phyloP scores from a whole-genome alignment of 1,139 yeast species.

The Saccharomyces hybrid region DNA sequence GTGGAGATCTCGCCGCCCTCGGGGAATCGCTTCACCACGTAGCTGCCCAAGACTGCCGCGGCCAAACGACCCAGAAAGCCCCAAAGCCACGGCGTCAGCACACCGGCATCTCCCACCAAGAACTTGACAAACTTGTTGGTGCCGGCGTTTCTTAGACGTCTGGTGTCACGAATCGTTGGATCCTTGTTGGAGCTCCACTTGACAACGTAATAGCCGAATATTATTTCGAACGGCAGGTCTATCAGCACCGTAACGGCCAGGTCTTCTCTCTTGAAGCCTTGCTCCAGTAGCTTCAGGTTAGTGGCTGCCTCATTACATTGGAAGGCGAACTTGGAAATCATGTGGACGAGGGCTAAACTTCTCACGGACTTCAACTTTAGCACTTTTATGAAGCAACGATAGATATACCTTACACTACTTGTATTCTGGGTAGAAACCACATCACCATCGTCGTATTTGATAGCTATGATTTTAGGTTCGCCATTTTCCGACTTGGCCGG shows the following conservation, averaged over 20 bases:
- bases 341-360: slow-evolving; percentile 62
- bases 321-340: slow-evolving; percentile 82
- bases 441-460: slow-evolving; percentile 19
- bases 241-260: slow-evolving; percentile 85
- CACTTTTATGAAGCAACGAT: slow-evolving; percentile 68
- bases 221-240: slow-evolving; percentile 91
- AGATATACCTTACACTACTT: slow-evolving; percentile 42
- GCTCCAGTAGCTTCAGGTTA: slow-evolving; percentile 81
- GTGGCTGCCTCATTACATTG: slow-evolving; percentile 96
- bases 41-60: slow-evolving; percentile 71
- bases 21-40: slow-evolving; percentile 70
- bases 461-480: slow-evolving; percentile 1
- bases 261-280: slow-evolving; percentile 89
- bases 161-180: not conserved
- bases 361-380: slow-evolving; percentile 70
- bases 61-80: slow-evolving; percentile 80
- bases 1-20: slow-evolving; percentile 34
- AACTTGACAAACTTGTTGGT: slow-evolving; percentile 16
- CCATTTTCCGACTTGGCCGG: slow-evolving; percentile 18
- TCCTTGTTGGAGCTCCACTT: slow-evolving; percentile 57
- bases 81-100: slow-evolving; percentile 80
- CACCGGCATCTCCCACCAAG: slow-evolving; percentile 28
- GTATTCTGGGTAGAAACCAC: slow-evolving; percentile 25
- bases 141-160: not conserved
- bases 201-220: slow-evolving; percentile 93